Percentiles rank a stretch among this genome's conserved stretches.
These are phyloP conservation scores for Afroboletus lepidellus DNA, from an alignment of 1,284 basidiomycete genomes.

Conservation along the genomic window DNA sequence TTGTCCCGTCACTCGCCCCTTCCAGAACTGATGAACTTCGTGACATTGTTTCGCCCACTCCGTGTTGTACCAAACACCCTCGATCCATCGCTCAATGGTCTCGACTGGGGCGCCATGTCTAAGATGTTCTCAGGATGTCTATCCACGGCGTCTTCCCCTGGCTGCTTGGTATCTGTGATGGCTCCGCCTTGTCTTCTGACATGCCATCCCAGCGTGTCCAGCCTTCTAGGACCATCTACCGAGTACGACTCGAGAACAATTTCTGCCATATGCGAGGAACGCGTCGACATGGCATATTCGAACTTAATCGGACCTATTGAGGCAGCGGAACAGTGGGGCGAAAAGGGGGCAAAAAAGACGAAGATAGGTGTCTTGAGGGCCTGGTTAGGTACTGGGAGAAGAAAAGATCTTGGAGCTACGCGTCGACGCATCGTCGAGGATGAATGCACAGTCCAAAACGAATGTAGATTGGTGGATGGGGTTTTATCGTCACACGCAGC, in stretches of 20 bases:
- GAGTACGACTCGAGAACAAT: not conserved
- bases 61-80: constrained; percentile 80
- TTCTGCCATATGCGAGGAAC: constrained; percentile 1
- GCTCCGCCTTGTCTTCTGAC: constrained; percentile 25
- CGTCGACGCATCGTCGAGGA: constrained; percentile 7
- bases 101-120: constrained; percentile 72
- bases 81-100: constrained; percentile 52
- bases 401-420: constrained; percentile 25
- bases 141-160: constrained; percentile 15
- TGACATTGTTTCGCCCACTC: constrained; percentile 74
- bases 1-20: constrained; percentile 83
- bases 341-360: constrained; percentile 42
- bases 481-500: not conserved
- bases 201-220: constrained; percentile 10
- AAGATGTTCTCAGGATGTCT: constrained; percentile 63
- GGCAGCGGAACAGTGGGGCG: constrained; percentile 53
- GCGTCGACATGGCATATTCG: constrained; percentile 50
- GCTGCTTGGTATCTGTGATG: constrained; percentile 12
- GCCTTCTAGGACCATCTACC: constrained; percentile 14
- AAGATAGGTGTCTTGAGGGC: constrained; percentile 45
- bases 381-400: constrained; percentile 39
- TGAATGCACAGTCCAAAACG: not conserved
- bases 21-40: constrained; percentile 79
- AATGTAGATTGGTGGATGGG: not conserved
- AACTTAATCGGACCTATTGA: constrained; percentile 57